Evolutionary conservation across 768 basidiomycete genomes (phyloP).

Genomic region (Boletus tomentosulus): DNA sequence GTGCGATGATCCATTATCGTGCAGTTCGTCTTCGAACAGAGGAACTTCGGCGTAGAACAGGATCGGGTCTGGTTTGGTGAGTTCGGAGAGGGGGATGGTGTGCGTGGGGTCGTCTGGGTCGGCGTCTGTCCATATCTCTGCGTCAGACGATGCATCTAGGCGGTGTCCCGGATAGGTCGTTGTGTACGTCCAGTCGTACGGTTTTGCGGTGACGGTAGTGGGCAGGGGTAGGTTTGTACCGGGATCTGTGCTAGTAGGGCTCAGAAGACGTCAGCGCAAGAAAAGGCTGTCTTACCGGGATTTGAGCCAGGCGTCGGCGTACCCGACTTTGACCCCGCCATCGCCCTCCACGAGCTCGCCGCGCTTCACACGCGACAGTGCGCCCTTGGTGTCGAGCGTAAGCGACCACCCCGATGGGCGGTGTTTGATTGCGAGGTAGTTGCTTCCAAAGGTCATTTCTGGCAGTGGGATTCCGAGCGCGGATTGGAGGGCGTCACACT

Average conservation of each 20-base stretch:
- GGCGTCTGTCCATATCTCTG: constrained; percentile 46
- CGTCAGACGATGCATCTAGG: constrained; percentile 5
- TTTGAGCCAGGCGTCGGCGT: constrained; percentile 91
- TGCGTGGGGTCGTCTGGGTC: constrained; percentile 56
- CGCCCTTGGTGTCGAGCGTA: constrained; percentile 61
- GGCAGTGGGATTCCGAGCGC: constrained; percentile 76
- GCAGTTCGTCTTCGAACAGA: constrained; percentile 93
- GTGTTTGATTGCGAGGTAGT: constrained; percentile 67
- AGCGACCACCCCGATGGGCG: constrained; percentile 58
- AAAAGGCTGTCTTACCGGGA: constrained; percentile 57
- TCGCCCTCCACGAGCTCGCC: constrained; percentile 76
- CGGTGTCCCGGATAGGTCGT: constrained; percentile 75
- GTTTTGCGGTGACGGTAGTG: constrained; percentile 69
- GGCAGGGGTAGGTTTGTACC: constrained; percentile 64
- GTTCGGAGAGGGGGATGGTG: constrained; percentile 75
- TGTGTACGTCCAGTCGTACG: constrained; percentile 98
- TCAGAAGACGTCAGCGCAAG: constrained; percentile 19
- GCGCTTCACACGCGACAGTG: constrained; percentile 68
- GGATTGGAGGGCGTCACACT: constrained; percentile 67
- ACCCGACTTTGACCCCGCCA: constrained; percentile 90
- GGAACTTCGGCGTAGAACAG: constrained; percentile 97
- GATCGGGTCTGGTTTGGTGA: constrained; percentile 90
- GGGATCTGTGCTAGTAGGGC: constrained; percentile 55
- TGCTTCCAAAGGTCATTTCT: constrained; percentile 96
- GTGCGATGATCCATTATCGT: constrained; percentile 91